Evolutionary conservation across 345 rosid species (phyloP).

Genomic region (Physaria fendleri): DNA sequence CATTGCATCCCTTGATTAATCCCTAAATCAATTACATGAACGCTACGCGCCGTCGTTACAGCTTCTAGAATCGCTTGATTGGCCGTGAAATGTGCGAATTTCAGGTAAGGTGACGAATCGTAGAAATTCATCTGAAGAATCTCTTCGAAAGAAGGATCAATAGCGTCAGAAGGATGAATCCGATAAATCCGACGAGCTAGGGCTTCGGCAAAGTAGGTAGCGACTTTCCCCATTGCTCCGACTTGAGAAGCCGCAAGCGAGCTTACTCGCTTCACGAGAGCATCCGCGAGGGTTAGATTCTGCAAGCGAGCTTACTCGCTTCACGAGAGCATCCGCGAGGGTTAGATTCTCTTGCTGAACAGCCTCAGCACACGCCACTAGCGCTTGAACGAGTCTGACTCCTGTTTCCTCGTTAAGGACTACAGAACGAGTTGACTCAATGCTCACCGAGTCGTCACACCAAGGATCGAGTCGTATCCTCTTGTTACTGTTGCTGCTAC

Average conservation of each 20-base stretch:
- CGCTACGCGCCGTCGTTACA: slow-evolving; percentile 52
- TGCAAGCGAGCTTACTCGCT: slow-evolving; percentile 53
- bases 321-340: slow-evolving; percentile 55
- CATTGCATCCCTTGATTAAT: slow-evolving; percentile 82
- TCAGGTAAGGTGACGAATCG: slow-evolving; percentile 79
- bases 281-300: slow-evolving; percentile 49
- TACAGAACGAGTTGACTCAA: slow-evolving; percentile 45
- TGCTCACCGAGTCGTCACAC: neutral
- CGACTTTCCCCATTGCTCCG: slow-evolving; percentile 66
- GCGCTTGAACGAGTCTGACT: slow-evolving; percentile 58
- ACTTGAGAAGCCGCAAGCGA: slow-evolving; percentile 38
- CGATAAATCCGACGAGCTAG: slow-evolving; percentile 41
- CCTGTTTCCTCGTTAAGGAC: slow-evolving; percentile 63
- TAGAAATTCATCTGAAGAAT: slow-evolving; percentile 64
- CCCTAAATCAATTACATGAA: slow-evolving; percentile 80
- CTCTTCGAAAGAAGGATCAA: slow-evolving; percentile 35
- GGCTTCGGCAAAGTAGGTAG: slow-evolving; percentile 69
- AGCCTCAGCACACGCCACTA: slow-evolving; percentile 71
- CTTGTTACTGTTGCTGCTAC: slow-evolving; percentile 25
- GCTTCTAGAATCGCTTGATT: slow-evolving; percentile 88
- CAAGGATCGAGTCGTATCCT: slow-evolving; percentile 30
- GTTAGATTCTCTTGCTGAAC: slow-evolving; percentile 57
- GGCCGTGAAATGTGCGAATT: slow-evolving; percentile 92
- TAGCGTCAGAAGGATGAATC: slow-evolving; percentile 7
- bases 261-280: slow-evolving; percentile 52